Base-by-base conservation (phyloP, 164 flowering plant genomes). In the Kalanchoe fedtschenkoi region DNA sequence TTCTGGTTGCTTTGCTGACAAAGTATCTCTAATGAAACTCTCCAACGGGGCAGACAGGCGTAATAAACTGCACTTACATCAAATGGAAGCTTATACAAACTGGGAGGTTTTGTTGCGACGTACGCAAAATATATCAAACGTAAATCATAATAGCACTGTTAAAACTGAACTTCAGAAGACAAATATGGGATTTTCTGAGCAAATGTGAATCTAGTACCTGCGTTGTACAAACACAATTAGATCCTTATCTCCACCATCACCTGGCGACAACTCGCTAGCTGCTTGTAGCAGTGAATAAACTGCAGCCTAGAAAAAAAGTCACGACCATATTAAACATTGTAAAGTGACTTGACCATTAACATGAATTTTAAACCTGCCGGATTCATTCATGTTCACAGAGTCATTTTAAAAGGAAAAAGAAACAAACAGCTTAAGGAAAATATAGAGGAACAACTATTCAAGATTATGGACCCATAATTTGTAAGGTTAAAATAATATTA, bases 161-260 rank as follows among this genome's bases (percentile, higher is more conserved):
- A 24, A 7, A 47, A 47, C 51, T 47, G 30, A 47, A 51, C 11
- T 8, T 24, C 21, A 24, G 5, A 51, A 51, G 17, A 51, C 28
- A 15, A 4, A 51, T 51, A 51, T 1, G 28, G 30, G 3, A 11
- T 16, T 24, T 26, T 3, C 28, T n/a, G n/a, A n/a, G n/a, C n/a
- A n/a, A n/a, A 10, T 2, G 56, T 4, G 42, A 42, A 57, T n/a
- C 44, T 11, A 43, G 22, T 71, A 93, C 99, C 99, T 93, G 66
- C 87, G 79, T 65, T 86, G 96, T 33, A 93, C 95, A 80, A 81
- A 83, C 60, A 85, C 75, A 76, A 85, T 90, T 68, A 78, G 61
- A 72, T 93, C 96, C 73, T 83, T 81, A 70, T 93, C 91, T 69
- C 92, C 80, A 71, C 80, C 77, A 74, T 87, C 89, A 66, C 99